phyloP scores from a whole-genome alignment of 2,329 filamentous ascomycete genomes.

The Pseudogymnoascus sp. region DNA sequence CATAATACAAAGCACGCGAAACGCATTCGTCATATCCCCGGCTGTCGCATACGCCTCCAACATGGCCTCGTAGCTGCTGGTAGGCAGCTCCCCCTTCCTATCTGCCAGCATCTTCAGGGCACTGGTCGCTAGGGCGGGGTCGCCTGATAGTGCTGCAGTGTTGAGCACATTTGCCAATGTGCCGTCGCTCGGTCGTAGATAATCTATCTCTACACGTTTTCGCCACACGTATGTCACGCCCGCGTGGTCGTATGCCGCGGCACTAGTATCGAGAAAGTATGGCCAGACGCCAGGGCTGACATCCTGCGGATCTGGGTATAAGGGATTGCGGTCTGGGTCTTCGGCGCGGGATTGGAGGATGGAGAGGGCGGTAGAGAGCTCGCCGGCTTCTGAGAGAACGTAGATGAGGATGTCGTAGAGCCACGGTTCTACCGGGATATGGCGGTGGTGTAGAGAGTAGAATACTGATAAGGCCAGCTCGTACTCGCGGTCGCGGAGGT shows the following conservation, averaged over 20 bases:
- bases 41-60: constrained; percentile 59
- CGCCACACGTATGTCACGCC: constrained; percentile 68
- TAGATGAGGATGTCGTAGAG: constrained; percentile 72
- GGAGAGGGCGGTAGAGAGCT: constrained; percentile 69
- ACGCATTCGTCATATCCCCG: constrained; percentile 56
- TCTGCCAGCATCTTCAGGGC: constrained; percentile 60
- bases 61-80: constrained; percentile 73
- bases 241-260: constrained; percentile 50
- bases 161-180: constrained; percentile 63
- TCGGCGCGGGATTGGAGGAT: constrained; percentile 54
- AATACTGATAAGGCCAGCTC: constrained; percentile 71
- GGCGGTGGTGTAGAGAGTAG: constrained; percentile 55
- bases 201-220: constrained; percentile 49
- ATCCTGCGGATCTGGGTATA: constrained; percentile 29
- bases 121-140: constrained; percentile 61
- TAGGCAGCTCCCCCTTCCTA: constrained; percentile 49
- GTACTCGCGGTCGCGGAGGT: constrained; percentile 74
- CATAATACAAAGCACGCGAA: constrained; percentile 70
- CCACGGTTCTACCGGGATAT: constrained; percentile 57
- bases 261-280: constrained; percentile 66
- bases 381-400: constrained; percentile 61
- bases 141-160: constrained; percentile 61
- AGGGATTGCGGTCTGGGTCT: constrained; percentile 34
- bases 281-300: constrained; percentile 57
- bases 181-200: constrained; percentile 57